Evolutionary conservation across 2,329 filamentous ascomycete species (phyloP).

Genomic region (Pseudophaeomoniella oleicola): DNA sequence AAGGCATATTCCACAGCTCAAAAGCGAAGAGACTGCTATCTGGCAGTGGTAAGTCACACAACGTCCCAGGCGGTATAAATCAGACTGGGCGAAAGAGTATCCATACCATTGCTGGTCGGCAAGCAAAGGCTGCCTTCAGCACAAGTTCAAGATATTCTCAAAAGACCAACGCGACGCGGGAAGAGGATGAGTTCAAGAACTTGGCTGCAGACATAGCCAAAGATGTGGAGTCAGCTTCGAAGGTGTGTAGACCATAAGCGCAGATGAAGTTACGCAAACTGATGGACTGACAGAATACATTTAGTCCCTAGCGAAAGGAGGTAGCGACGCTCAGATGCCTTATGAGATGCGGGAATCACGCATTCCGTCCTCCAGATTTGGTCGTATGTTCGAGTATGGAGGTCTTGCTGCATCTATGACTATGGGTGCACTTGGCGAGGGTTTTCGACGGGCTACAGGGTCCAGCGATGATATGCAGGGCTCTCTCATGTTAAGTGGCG

Average conservation of each 20-base stretch:
- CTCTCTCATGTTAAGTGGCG: slow-evolving; percentile 73
- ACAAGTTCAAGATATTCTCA: slow-evolving; percentile 4
- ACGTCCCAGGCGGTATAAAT: slow-evolving; percentile 2
- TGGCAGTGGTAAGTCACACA: not conserved
- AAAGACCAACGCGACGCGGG: slow-evolving; percentile 7
- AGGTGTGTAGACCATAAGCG: slow-evolving; percentile 11
- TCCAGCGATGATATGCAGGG: slow-evolving; percentile 42
- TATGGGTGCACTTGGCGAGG: slow-evolving; percentile 76
- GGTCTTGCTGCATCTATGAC: slow-evolving; percentile 92
- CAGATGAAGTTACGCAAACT: too few relatives aligned
- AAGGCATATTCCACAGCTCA: slow-evolving; percentile 47
- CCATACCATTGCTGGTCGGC: slow-evolving; percentile 5
- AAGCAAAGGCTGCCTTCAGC: not conserved
- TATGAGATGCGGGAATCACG: slow-evolving; percentile 76
- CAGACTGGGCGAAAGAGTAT: slow-evolving; percentile 5
- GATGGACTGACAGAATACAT: slow-evolving; percentile 29
- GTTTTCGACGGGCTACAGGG: slow-evolving; percentile 65
- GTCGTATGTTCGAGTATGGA: slow-evolving; percentile 86
- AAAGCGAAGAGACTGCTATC: slow-evolving; percentile 26
- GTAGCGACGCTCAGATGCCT: slow-evolving; percentile 11
- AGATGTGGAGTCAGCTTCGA: slow-evolving; percentile 18
- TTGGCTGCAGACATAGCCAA: slow-evolving; percentile 33
- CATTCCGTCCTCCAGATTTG: slow-evolving; percentile 75
- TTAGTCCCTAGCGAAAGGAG: slow-evolving; percentile 19
- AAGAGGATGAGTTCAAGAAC: slow-evolving; percentile 26